phyloP scores from a whole-genome alignment of 2,329 filamentous ascomycete species.

The Penicillium palitans region DNA sequence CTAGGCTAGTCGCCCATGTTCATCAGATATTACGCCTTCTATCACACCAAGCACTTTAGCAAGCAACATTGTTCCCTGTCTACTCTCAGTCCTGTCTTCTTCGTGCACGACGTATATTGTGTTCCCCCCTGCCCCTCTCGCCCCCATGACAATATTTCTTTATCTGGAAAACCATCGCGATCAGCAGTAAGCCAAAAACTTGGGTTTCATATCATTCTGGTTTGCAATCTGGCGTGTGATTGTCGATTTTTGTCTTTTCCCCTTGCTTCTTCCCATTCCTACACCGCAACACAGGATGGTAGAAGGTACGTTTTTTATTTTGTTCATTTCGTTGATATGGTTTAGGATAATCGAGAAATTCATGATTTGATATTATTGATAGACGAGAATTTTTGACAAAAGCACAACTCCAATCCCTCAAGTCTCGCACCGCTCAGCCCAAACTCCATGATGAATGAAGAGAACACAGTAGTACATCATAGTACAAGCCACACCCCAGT shows the following conservation, averaged over 20 bases:
- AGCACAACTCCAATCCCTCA: neutral
- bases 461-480: conserved; percentile 10
- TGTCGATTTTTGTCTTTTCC: conserved; percentile 9
- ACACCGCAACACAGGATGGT: conserved; percentile 13
- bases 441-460: conserved; percentile 29
- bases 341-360: conserved; percentile 27
- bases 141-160: conserved; percentile 6
- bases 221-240: conserved; percentile 14
- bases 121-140: conserved; percentile 2
- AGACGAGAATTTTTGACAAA: conserved; percentile 9
- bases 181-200: conserved; percentile 11
- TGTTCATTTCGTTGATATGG: conserved; percentile 21
- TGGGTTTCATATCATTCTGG: conserved; percentile 12
- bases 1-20: conserved; percentile 30
- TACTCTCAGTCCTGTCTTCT: conserved; percentile 8
- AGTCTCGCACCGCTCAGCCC: neutral
- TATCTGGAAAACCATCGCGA: conserved; percentile 9
- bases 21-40: conserved; percentile 13
- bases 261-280: conserved; percentile 11
- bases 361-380: conserved; percentile 17
- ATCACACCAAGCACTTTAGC: conserved; percentile 22
- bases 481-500: conserved; percentile 16
- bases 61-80: conserved; percentile 22
- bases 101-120: conserved; percentile 20
- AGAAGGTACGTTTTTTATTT: conserved; percentile 7